Base-by-base conservation (phyloP, 2,329 filamentous ascomycete genomes). In the Aschersonia sp. region DNA sequence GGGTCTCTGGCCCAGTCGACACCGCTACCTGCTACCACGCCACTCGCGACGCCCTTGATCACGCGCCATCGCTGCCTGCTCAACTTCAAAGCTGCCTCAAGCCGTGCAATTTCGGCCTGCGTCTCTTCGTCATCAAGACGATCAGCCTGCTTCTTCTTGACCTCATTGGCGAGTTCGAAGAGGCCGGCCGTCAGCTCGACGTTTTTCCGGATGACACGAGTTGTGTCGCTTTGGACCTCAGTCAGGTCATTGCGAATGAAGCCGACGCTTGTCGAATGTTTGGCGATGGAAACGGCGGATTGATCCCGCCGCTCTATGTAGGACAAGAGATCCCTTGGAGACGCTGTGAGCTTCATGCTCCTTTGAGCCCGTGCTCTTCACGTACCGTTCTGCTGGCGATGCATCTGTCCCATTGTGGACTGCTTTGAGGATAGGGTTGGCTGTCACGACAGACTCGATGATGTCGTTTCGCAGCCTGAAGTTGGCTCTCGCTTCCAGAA, bases 1-100 rank as follows among this genome's bases (percentile, higher is more conserved):
- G 79, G 73, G 62, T 94, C 80, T 41, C 75, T 69, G 10, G 78
- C 79, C 87, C 87, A 94, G 58, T 94, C 81, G 47, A 92, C 71
- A 44, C 87, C 87, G 61, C 87, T 94, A 4, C 85, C 86, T 5
- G 79, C 85, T 44, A 94, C 76, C 48, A 88, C 74, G 14, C 83
- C 86, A 57, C 83, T 85, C n/a, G 84, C 74, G 42, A 87, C 78
- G 30, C 78, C 84, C 66, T 90, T 92, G 62, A 90, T 76, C 22
- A 83, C 79, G 57, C 79, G 78, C 80, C 81, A 87, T 57, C 75
- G 75, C 54, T 79, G 78, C 51, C 76, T 76, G 59, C 79, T 82
- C 29, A 68, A 68, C 56, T 74, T 79, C 50, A 85, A 65, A 41
- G 80, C 73, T 5, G 60, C 64, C 56, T 87, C 78, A 9, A 82